Base-by-base conservation (phyloP, 805 yeast genomes). In the Clavispora phyllophila region DNA sequence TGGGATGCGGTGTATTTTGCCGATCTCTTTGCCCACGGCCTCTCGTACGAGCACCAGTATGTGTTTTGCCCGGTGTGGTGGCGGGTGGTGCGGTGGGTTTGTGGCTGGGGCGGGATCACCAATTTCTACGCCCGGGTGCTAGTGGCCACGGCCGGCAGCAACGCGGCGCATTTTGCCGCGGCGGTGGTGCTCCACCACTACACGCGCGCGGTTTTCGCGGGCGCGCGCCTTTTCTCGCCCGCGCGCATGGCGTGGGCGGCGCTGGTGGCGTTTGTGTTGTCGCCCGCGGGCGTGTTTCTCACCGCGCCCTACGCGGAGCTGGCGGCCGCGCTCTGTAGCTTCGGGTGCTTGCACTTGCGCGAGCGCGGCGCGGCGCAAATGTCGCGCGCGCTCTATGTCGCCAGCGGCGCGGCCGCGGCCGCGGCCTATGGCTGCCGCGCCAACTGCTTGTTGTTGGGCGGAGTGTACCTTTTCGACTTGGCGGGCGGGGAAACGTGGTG, bases 1-100 rank as follows among this genome's bases (percentile, higher is more conserved):
- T 91, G 98, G 98, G 99, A 91, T 60, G 73, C 82, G 1, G 93
- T 89, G 0, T 89, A 82, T 61, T 89, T 85, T 55, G 60, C 76
- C 13, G 78, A 81, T 36, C 59, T 82, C 42, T 78, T 85, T 26
- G 57, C 62, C 9, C 60, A 74, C 13, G 79, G 74, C 0, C 60
- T 64, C 13, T 59, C 65, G n/a, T 90, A 72, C 61, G 98, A 91
- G 62, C 96, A 91, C 60, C 95, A 89, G 62, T 85, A 79, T 73
- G 97, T 95, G 4, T 91, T 87, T 58, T 81, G 95, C 22, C 85
- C 85, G 9, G 56, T 79, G 2, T 91, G 96, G 95, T 73, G 83
- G 68, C 56, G 76, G 19, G 36, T 81, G 3, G 61, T 84, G 3
- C 57, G 51, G 35, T 48, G 27, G n/a, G 12, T 47, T 12, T 34